A percentile compares a stretch with the other conserved stretches of the same genome.
These are phyloP conservation scores for Chalciporus sphaerocephalus DNA, from an alignment of 768 basidiomycete genomes.

Conservation along the genomic window DNA sequence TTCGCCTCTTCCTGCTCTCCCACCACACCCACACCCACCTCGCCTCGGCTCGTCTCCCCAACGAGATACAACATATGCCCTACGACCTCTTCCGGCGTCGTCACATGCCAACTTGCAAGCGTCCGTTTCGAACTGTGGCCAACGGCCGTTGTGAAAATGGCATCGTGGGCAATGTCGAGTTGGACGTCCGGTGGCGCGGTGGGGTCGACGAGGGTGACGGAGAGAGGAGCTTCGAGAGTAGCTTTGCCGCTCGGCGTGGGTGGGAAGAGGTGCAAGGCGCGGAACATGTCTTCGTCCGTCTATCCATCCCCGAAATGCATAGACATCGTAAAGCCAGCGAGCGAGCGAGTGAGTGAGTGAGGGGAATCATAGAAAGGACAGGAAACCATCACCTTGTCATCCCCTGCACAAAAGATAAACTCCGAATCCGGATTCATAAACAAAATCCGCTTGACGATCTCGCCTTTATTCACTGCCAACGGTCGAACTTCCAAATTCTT, in stretches of 20 bases:
- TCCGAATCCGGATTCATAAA: constrained; percentile 93
- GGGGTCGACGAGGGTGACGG: constrained; percentile 35
- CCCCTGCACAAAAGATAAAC: constrained; percentile 96
- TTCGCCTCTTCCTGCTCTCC: constrained; percentile 10
- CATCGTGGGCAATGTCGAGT: constrained; percentile 60
- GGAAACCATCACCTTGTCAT: constrained; percentile 72
- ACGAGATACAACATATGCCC: constrained; percentile 70
- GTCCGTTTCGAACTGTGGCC: constrained; percentile 88
- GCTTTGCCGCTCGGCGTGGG: constrained; percentile 34
- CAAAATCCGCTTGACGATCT: constrained; percentile 92
- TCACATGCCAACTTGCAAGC: constrained; percentile 88
- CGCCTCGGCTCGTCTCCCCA: constrained; percentile 26
- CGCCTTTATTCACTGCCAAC: constrained; percentile 95
- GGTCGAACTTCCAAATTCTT: constrained; percentile 98
- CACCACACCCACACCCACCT: background rate
- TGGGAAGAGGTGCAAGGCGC: constrained; percentile 67
- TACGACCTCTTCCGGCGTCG: constrained; percentile 81
- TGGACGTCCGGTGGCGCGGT: constrained; percentile 43
- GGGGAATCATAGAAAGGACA: background rate
- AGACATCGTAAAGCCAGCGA: too few species aligned
- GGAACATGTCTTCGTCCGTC: constrained; percentile 99
- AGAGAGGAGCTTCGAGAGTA: constrained; percentile 56
- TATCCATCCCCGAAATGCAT: too few species aligned
- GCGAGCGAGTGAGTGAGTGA: too few species aligned
- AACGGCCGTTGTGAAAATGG: constrained; percentile 89